Conservation (phyloP, 495 filamentous ascomycete genomes). For the Penicillium turbatum region DNA sequence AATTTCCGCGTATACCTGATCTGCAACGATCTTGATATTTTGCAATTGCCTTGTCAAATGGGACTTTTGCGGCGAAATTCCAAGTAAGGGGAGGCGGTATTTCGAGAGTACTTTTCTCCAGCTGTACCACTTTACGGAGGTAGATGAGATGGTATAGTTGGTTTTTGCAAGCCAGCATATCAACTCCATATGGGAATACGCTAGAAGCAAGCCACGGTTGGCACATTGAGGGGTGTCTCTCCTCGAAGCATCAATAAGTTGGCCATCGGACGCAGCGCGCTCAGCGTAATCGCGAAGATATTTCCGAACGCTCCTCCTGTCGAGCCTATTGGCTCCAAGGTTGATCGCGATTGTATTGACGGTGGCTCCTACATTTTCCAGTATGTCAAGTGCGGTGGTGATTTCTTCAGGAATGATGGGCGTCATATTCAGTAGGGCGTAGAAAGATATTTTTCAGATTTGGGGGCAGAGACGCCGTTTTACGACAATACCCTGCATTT, state of each 20-base stretch:
- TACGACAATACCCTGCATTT: too few species aligned
- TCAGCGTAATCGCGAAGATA: conserved; percentile 9
- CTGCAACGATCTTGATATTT: conserved; percentile 7
- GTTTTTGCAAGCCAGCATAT: conserved; percentile 10
- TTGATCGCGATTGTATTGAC: conserved; percentile 11
- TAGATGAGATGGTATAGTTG: conserved; percentile 12
- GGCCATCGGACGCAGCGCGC: conserved; percentile 12
- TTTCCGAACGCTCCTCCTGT: conserved; percentile 4
- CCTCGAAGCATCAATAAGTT: conserved; percentile 12
- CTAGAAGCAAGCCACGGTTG: conserved; percentile 14
- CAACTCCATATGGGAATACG: conserved; percentile 16
- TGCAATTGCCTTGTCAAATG: conserved; percentile 5
- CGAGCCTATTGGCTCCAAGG: conserved; percentile 11
- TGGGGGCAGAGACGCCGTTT: too few species aligned
- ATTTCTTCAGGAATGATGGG: not conserved
- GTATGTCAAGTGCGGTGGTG: conserved; percentile 5
- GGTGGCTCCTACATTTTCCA: not conserved
- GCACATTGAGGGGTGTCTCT: conserved; percentile 6
- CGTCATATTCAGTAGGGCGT: not conserved
- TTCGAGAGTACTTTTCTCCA: conserved; percentile 3
- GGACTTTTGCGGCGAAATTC: not conserved
- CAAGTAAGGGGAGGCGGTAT: conserved; percentile 12
- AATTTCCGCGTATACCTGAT: conserved; percentile 13
- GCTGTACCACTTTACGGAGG: conserved; percentile 17
- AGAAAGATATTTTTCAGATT: too few species aligned